phyloP scores from a whole-genome alignment of 2,329 filamentous ascomycete genomes.

The Lasiodiplodia theobromae region DNA sequence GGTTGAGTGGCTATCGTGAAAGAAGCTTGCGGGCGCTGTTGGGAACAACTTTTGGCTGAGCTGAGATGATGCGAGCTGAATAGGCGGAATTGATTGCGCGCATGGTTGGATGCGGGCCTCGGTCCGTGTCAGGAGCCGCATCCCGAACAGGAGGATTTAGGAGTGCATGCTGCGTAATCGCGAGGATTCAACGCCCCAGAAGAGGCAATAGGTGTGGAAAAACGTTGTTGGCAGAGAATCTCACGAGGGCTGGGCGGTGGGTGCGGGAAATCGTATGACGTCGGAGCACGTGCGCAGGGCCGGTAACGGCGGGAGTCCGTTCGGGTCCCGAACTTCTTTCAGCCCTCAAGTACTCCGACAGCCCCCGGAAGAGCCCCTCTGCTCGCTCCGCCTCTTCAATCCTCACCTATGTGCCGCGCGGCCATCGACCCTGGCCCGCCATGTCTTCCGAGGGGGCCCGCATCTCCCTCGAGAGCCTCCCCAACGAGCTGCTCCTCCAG shows the following conservation, averaged over 20 bases:
- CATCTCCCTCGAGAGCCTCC: slow-evolving; percentile 21
- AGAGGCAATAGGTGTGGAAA: neutral
- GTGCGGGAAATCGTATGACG: slow-evolving; percentile 11
- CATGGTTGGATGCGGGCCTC: neutral
- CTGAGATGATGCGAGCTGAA: neutral
- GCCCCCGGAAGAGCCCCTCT: neutral
- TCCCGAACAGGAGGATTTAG: neutral
- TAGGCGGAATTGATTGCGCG: neutral
- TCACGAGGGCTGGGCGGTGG: neutral
- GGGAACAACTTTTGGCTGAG: neutral
- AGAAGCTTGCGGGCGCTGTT: too few relatives aligned
- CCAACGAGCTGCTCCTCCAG: slow-evolving; percentile 29
- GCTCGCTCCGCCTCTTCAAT: neutral
- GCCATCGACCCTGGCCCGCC: neutral
- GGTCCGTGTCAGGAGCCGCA: neutral
- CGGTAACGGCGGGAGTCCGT: slow-evolving; percentile 13
- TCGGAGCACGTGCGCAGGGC: slow-evolving; percentile 19
- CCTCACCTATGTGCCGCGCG: slow-evolving; percentile 17
- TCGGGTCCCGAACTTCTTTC: neutral
- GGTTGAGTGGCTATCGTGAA: neutral
- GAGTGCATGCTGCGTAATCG: neutral
- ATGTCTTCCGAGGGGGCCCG: slow-evolving; percentile 18
- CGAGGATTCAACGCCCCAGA: neutral
- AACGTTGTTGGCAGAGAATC: neutral
- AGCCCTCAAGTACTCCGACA: slow-evolving; percentile 12